phyloP scores from a whole-genome alignment of 345 rosid species.

The Anacardium occidentale region DNA sequence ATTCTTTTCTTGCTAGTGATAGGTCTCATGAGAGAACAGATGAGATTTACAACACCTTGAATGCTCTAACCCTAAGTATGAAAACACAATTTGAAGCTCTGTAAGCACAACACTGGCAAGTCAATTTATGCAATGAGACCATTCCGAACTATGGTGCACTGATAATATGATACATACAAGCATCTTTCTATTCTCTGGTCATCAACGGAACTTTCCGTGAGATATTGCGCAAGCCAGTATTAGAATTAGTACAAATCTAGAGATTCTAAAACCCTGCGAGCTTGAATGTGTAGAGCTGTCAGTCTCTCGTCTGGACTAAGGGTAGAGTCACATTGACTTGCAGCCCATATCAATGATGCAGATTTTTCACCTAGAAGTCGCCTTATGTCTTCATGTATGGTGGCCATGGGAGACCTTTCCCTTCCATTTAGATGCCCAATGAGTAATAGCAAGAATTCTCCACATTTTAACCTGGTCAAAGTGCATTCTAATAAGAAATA shows the following conservation, averaged over 20 bases:
- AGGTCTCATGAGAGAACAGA: constrained; percentile 40
- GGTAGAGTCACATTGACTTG: constrained; percentile 89
- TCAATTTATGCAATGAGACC: background rate
- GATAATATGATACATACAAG: background rate
- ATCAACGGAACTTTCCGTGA: background rate
- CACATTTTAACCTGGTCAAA: constrained; percentile 73
- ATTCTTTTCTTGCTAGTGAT: constrained; percentile 47
- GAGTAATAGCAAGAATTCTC: constrained; percentile 89
- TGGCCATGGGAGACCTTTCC: constrained; percentile 73
- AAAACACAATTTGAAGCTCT: constrained; percentile 24
- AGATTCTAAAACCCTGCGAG: constrained; percentile 90
- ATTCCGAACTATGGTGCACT: background rate
- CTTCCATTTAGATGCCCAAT: constrained; percentile 88
- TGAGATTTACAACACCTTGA: constrained; percentile 43
- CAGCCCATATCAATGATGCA: constrained; percentile 97
- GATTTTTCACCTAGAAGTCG: constrained; percentile 91
- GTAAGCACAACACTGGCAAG: constrained; percentile 3
- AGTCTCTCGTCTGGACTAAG: constrained; percentile 84
- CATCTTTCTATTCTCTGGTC: background rate
- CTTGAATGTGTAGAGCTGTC: constrained; percentile 81
- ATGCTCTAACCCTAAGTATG: constrained; percentile 42
- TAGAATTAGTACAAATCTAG: constrained; percentile 59
- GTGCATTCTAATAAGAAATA: background rate
- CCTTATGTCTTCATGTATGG: constrained; percentile 78
- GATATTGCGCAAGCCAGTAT: background rate